Base-by-base conservation (phyloP, 208 protist species). In the Leishmania gerbilli region DNA sequence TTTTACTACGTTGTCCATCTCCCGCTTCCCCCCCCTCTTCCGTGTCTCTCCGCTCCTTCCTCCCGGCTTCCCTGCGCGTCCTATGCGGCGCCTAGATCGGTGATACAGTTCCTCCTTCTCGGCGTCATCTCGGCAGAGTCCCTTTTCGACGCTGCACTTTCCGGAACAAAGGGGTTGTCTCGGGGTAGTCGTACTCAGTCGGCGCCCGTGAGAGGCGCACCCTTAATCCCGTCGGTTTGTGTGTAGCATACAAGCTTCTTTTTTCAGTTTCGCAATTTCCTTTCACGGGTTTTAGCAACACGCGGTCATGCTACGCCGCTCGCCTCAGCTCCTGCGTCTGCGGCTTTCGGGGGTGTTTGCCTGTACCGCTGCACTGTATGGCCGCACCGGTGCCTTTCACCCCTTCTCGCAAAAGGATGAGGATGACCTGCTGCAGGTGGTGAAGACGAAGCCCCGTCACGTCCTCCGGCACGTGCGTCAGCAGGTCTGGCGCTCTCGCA, bases 391-490 rank as follows among this genome's bases (percentile, higher is more conserved):
- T 31, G 90, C 89, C 9, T 98, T 98, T 74, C 93, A 95, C 51
- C 93, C 95, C 3, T 97, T 97, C 79, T 92, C 91, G 4, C 87
- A 93, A 76, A 90, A 94, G 53, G 95, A 97, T 71, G 95, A 97
- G 68, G 91, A 97, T 45, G 92, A 98, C 55, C 88, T 98, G 15
- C 87, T 96, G 21, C 81, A 88, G 55, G 90, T 96, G 9, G 88
- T 98, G 49, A 96, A 92, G 49, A 96, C 95, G 27, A 95, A 95
- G 84, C 93, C 95, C n/a, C 88, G 91, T 0, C 95, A 97, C 81
- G 95, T 97, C 31, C 88, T 97, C 21, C 93, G 93, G 69, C 88
- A 97, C 55, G 95, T 97, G 0, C 87, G 95, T 7, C 95, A 97
- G 79, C 92, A 95, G 79, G 95, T 97, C 8, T 97, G 95, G 93